Base-by-base conservation (phyloP, 2,329 filamentous ascomycete species). In the Phaeoacremonium minimum region DNA sequence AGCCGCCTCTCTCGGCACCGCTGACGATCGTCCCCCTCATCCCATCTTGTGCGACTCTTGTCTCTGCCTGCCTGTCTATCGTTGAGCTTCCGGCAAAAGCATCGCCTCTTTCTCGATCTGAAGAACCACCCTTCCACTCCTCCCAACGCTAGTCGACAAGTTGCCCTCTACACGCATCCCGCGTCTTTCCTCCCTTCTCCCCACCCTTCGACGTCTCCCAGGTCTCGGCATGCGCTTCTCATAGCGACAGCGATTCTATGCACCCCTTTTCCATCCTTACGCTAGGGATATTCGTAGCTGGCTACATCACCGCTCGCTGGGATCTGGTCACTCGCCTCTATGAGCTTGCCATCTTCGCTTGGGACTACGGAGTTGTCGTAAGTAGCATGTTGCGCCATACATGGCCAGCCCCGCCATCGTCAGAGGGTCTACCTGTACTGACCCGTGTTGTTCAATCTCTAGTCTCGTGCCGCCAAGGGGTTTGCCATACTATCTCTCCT, bases 291-390 rank as follows among this genome's bases (percentile, higher is more conserved):
- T 98, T 98, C 73, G 85, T 97, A 76, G 91, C 93, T 71, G 93
- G 93, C 66, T 98, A 98, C 76, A 97, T 91, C 64, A 98, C 93
- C 68, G 93, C 93, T 60, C 86, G 93, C 74, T 98, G 93, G 90
- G 93, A 97, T 68, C 83, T 98, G 46, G 89, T 96, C 50, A 96
- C 91, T 52, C 84, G 90, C 55, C 77, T 97, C 54, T 95, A 96
- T 83, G 91, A 98, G 67, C 80, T 98, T 55, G 86, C 88, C 50
- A 85, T 95, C 48, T 98, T 97, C 63, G 93, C 94, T 50, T 96
- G 90, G 89, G 87, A 97, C 64, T 87, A 97, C 87, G 89, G 91
- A 59, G 93, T 98, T 55, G 85, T 97, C 60, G 89, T 95, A 70
- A 12, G n/a, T 11, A 17, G 11, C 13, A n/a, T 33, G 26, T 8